phyloP scores from a whole-genome alignment of 148 eudicot species.

The Rhododendron kiyosumense region DNA sequence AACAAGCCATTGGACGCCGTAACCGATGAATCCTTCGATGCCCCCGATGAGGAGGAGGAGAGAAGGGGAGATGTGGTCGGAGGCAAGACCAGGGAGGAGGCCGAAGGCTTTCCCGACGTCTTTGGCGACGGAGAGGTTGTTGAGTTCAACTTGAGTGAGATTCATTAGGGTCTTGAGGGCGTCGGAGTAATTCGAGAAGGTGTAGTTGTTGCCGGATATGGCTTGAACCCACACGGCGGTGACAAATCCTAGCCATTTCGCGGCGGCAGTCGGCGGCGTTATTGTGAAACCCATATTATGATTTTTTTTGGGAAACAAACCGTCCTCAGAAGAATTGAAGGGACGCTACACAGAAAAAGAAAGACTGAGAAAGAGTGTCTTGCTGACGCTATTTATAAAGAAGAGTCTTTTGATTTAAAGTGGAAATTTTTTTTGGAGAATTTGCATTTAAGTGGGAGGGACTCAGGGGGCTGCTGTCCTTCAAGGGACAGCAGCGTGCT shows the following conservation, averaged over 20 bases:
- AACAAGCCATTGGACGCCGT: slow-evolving; percentile 75
- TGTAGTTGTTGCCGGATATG: slow-evolving; percentile 67
- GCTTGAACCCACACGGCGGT: slow-evolving; percentile 78
- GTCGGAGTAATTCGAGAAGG: slow-evolving; percentile 66
- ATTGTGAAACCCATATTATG: not conserved
- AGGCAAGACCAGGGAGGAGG: slow-evolving; percentile 55
- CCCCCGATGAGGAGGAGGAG: slow-evolving; percentile 55
- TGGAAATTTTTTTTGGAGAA: too few species aligned
- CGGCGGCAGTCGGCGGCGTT: slow-evolving; percentile 21
- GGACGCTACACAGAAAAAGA: not conserved
- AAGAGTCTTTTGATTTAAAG: not conserved
- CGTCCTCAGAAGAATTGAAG: not conserved
- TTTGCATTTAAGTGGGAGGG: too few species aligned
- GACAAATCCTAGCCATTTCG: slow-evolving; percentile 72
- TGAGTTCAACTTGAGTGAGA: slow-evolving; percentile 48
- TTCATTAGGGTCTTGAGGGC: slow-evolving; percentile 53
- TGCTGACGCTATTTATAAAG: not conserved
- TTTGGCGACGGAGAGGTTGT: slow-evolving; percentile 64
- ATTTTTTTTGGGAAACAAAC: not conserved
- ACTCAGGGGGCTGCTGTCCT: too few species aligned
- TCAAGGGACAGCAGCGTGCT: too few species aligned
- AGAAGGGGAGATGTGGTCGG: slow-evolving; percentile 47
- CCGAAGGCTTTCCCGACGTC: slow-evolving; percentile 73
- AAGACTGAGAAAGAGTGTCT: not conserved
- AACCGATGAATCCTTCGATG: slow-evolving; percentile 52